A percentile compares a stretch with the other conserved stretches of the same genome.
phyloP scores from a whole-genome alignment of 108 stramenopile species.

The Cyclostephanos tholiformis region DNA sequence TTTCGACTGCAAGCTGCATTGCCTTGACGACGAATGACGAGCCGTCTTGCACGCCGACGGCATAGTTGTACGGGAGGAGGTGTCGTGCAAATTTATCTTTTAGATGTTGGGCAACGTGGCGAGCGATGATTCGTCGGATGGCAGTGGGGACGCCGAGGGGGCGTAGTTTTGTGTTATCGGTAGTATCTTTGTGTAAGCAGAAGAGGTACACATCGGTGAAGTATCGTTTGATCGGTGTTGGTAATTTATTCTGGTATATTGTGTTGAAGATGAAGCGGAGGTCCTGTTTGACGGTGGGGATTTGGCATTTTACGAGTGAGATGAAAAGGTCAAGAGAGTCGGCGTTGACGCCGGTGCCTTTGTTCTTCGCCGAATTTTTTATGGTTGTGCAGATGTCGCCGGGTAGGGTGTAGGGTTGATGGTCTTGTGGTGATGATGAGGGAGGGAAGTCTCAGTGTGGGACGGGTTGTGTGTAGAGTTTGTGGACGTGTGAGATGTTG shows the following conservation, averaged over 20 bases:
- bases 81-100: conserved; percentile 4
- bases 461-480: not conserved
- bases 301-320: not conserved
- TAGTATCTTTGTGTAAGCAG: conserved; percentile 30
- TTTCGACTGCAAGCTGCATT: too few relatives aligned
- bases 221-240: not conserved
- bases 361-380: not conserved
- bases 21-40: too few relatives aligned
- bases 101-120: not conserved
- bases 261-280: not conserved
- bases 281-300: not conserved
- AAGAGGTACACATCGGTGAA: conserved; percentile 33
- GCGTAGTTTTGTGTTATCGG: conserved; percentile 24
- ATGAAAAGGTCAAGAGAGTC: not conserved
- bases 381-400: too few relatives aligned
- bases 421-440: too few relatives aligned
- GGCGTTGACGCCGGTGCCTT: not conserved
- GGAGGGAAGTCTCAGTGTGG: too few relatives aligned
- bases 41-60: too few relatives aligned
- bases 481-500: not conserved
- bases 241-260: not conserved
- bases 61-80: too few relatives aligned
- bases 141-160: conserved; percentile 34
- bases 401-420: too few relatives aligned
- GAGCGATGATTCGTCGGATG: conserved; percentile 23